Percentiles rank a stretch among this genome's conserved stretches.
Conservation (phyloP, 2,329 filamentous ascomycete genomes). For the Aspergillus pseudoglaucus region DNA sequence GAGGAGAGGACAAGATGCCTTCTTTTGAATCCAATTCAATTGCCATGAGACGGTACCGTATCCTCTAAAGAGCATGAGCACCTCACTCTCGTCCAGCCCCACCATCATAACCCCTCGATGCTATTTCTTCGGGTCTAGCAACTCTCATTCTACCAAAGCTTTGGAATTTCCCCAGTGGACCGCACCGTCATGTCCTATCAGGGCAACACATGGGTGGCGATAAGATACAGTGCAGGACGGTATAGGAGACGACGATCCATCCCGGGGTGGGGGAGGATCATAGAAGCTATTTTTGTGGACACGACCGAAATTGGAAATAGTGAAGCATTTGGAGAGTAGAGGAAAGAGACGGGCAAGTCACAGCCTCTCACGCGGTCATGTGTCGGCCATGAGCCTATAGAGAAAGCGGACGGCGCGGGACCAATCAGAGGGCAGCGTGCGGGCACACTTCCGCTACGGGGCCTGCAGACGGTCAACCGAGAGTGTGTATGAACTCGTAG, state of each 20-base stretch:
- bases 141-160: conserved; percentile 2
- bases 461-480: background rate
- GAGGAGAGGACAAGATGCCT: background rate
- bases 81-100: conserved; percentile 6
- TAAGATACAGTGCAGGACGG: conserved; percentile 4
- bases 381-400: conserved; percentile 1
- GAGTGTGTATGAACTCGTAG: background rate
- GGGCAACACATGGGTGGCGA: conserved; percentile 26
- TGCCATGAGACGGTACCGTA: background rate
- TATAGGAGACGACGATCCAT: background rate
- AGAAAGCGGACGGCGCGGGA: background rate
- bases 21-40: conserved; percentile 14
- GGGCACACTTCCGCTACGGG: conserved; percentile 13
- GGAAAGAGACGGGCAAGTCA: background rate
- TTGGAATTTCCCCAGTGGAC: conserved; percentile 1
- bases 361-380: background rate
- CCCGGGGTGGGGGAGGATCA: background rate
- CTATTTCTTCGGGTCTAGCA: background rate
- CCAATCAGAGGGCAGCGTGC: conserved; percentile 13
- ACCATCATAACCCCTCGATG: conserved; percentile 11
- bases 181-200: conserved; percentile 24
- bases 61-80: background rate
- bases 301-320: conserved; percentile 3
- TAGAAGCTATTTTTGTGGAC: conserved; percentile 1
- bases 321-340: conserved; percentile 2